Base-by-base conservation (phyloP, 805 yeast genomes). In the Wilhelminamyces savonicus region DNA sequence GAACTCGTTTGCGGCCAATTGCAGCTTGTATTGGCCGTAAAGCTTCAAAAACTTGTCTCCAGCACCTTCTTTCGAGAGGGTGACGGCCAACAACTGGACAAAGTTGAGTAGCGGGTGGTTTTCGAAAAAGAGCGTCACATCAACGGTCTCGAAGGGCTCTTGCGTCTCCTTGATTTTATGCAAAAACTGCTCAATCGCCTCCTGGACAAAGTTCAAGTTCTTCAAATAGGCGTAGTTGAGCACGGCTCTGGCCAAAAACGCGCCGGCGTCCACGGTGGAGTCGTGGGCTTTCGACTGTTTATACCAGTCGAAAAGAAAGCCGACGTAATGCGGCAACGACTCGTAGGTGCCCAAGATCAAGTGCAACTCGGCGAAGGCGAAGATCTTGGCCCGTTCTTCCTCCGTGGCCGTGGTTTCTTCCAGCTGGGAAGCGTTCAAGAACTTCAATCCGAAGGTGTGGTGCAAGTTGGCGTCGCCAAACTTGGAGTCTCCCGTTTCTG, bases 401-500 rank as follows among this genome's bases (percentile, higher is more conserved):
- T 48, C 56, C 14, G 35, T 47, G 5, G 39, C 31, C 16, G 34
- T 31, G n/a, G 28, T 34, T 9, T 39, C 33, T 18, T 39, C 42
- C 2, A 32, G 36, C n/a, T 44, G 30, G 13, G 56, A 35, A 9
- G 48, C 59, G 24, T 62, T 63, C 29, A 76, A 56, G 28, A 85
- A 62, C 49, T 83, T 77, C 21, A 66, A 54, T 3, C 95, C 96
- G 36, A 86, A 66, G 8, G 79, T 67, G 41, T 78, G 78, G 48
- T 85, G 86, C 32, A 92, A 61, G 26, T 74, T 76, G 5, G 81
- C 71, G 48, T 86, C 95, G 4, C 95, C 96, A 38, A 72, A 71
- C 32, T 71, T 71, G 31, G 58, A 61, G 4, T 34, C 38, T 4
- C 37, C 41, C 63, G 30, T 52, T 56, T 36, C 66, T 67, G 26